These are phyloP conservation scores for Bryum argenteum DNA, from an alignment of 225 moss, liverwort and hornwort species.

Conservation along the genomic window DNA sequence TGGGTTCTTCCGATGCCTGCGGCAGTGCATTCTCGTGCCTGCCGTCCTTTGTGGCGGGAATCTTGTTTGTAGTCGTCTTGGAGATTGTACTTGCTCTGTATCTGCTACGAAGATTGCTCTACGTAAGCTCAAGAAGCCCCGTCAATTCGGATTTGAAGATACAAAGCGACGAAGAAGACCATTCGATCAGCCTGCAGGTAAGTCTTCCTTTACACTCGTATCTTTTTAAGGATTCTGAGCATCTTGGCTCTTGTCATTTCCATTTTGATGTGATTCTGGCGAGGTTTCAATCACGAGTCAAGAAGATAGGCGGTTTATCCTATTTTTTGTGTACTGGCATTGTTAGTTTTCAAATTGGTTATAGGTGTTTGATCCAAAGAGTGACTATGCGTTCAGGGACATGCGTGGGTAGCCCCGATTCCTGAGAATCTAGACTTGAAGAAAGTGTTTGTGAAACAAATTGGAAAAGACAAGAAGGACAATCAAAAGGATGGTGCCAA, in stretches of 20 bases:
- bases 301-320: too few species aligned
- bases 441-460: slow-evolving; percentile 63
- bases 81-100: slow-evolving; percentile 47
- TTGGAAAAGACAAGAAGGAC: slow-evolving; percentile 58
- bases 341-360: too few species aligned
- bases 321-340: too few species aligned
- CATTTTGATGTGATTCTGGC: too few species aligned
- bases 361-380: slow-evolving; percentile 10
- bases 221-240: not conserved
- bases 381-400: slow-evolving; percentile 59
- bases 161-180: slow-evolving; percentile 9
- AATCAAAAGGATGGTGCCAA: slow-evolving; percentile 52
- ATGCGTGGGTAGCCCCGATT: slow-evolving; percentile 75
- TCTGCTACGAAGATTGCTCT: slow-evolving; percentile 31
- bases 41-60: slow-evolving; percentile 50
- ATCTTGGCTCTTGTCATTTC: too few species aligned
- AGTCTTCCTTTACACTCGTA: not conserved
- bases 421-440: slow-evolving; percentile 59
- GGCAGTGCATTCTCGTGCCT: slow-evolving; percentile 41
- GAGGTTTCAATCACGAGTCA: too few species aligned
- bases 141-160: slow-evolving; percentile 20
- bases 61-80: slow-evolving; percentile 28
- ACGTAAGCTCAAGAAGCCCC: slow-evolving; percentile 11
- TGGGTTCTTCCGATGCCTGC: slow-evolving; percentile 31
- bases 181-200: slow-evolving; percentile 48